These are phyloP conservation scores for Fusarium liriodendri DNA, from an alignment of 2,329 filamentous ascomycete species.

Conservation along the genomic window DNA sequence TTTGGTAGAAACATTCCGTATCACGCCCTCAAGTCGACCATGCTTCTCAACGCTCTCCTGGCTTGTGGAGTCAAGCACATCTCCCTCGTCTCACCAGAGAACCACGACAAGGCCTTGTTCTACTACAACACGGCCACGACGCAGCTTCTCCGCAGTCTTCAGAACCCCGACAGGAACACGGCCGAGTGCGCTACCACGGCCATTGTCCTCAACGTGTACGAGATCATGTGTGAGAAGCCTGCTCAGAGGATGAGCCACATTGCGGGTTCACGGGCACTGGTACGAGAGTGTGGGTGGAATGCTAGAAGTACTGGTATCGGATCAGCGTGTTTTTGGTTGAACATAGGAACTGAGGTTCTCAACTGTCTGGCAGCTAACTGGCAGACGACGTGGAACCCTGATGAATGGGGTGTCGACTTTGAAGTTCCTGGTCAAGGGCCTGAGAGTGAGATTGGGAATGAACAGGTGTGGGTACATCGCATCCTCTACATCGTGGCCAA, in stretches of 20 bases:
- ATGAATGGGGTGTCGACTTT: slow-evolving; percentile 89
- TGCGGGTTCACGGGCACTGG: slow-evolving; percentile 83
- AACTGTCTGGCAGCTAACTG: slow-evolving; percentile 89
- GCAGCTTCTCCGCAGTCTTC: slow-evolving; percentile 78
- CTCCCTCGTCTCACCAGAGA: slow-evolving; percentile 76
- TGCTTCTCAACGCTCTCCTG: slow-evolving; percentile 89
- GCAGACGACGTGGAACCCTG: slow-evolving; percentile 88
- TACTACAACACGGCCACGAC: slow-evolving; percentile 91
- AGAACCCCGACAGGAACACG: slow-evolving; percentile 86
- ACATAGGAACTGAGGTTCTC: slow-evolving; percentile 90
- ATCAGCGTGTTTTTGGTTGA: slow-evolving; percentile 93
- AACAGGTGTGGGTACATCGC: slow-evolving; percentile 86
- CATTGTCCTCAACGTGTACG: slow-evolving; percentile 90
- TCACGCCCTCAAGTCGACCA: slow-evolving; percentile 82
- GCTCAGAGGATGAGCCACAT: slow-evolving; percentile 90
- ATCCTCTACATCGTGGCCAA: slow-evolving; percentile 92
- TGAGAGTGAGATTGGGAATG: slow-evolving; percentile 60
- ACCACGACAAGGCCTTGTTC: slow-evolving; percentile 80
- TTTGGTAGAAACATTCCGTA: slow-evolving; percentile 89
- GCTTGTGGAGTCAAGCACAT: slow-evolving; percentile 90
- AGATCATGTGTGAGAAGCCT: slow-evolving; percentile 87
- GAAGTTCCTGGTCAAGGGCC: slow-evolving; percentile 58
- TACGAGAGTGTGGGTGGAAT: slow-evolving; percentile 92
- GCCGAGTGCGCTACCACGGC: slow-evolving; percentile 88
- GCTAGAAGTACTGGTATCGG: slow-evolving; percentile 82